These are phyloP conservation scores for Eucalyptus sp. DNA, from an alignment of 345 rosid species.

Conservation along the genomic window DNA sequence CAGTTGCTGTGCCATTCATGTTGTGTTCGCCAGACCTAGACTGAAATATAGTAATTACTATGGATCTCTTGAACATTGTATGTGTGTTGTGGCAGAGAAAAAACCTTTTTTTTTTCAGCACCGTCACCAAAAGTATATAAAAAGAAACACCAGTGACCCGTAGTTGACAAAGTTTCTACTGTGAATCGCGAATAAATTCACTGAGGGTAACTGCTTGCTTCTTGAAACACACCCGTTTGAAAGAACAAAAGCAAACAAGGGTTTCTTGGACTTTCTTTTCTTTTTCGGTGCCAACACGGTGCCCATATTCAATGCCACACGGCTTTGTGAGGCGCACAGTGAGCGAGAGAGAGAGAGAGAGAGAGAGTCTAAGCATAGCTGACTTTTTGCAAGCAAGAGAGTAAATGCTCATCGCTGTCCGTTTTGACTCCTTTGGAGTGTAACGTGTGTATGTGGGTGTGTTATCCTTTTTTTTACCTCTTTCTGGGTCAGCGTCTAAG, in stretches of 20 bases:
- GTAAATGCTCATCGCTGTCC: conserved; percentile 51
- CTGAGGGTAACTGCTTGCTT: background rate
- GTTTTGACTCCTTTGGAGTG: conserved; percentile 34
- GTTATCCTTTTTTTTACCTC: background rate
- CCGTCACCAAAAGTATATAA: background rate
- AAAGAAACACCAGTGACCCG: background rate
- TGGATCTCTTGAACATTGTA: background rate
- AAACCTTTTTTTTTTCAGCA: background rate
- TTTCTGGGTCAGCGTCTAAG: conserved; percentile 16
- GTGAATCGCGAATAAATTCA: background rate
- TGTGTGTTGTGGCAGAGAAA: background rate
- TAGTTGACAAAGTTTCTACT: background rate
- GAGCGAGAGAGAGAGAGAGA: background rate
- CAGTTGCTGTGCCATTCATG: background rate
- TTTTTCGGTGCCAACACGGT: conserved; percentile 12
- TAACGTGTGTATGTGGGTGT: background rate
- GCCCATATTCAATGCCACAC: conserved; percentile 11
- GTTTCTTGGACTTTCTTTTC: background rate
- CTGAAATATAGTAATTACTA: background rate
- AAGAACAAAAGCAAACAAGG: background rate
- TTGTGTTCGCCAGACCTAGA: background rate
- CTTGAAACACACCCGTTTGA: background rate
- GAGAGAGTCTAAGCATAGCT: conserved; percentile 18
- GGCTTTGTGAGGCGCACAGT: background rate
- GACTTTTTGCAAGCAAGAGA: conserved; percentile 37